Percentiles rank a stretch among this genome's conserved stretches.
Evolutionary conservation across 208 protist genomes (phyloP).

Genomic region (Lotmaria passim): DNA sequence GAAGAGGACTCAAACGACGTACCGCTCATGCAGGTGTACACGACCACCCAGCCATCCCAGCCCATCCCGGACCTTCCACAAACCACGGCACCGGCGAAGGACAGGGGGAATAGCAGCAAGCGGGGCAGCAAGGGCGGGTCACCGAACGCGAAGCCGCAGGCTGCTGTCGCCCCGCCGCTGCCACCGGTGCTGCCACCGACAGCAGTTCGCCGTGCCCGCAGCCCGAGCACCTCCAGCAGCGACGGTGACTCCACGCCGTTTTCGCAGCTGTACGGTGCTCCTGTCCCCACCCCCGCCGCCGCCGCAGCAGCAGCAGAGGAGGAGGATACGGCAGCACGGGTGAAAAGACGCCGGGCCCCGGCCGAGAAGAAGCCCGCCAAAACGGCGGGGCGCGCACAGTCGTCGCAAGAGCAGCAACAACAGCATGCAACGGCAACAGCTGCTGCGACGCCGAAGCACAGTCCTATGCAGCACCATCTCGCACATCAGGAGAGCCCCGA

Average conservation of each 20-base stretch:
- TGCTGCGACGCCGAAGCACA: neutral
- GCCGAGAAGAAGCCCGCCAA: slow-evolving; percentile 23
- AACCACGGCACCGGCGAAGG: neutral
- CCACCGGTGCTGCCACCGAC: too few species aligned
- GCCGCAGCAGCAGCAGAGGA: too few species aligned
- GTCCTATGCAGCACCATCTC: slow-evolving; percentile 22
- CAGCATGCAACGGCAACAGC: neutral
- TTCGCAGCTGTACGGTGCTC: slow-evolving; percentile 18
- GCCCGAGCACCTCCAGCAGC: neutral
- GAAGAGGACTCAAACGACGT: slow-evolving; percentile 11
- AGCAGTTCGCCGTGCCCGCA: slow-evolving; percentile 8
- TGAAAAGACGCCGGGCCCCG: slow-evolving; percentile 22
- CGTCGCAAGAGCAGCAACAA: neutral
- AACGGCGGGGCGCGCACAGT: neutral
- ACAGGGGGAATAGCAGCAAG: slow-evolving; percentile 21
- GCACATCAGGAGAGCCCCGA: slow-evolving; percentile 18
- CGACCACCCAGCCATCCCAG: neutral
- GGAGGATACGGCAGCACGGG: neutral
- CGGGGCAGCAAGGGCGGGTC: slow-evolving; percentile 9
- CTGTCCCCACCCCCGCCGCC: neutral
- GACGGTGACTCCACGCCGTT: slow-evolving; percentile 18
- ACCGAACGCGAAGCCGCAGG: neutral
- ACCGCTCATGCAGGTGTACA: slow-evolving; percentile 19
- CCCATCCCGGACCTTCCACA: slow-evolving; percentile 10
- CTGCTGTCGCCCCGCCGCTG: neutral